Evolutionary conservation across 805 yeast species (phyloP).

Genomic region (Cephaloascus fragrans): DNA sequence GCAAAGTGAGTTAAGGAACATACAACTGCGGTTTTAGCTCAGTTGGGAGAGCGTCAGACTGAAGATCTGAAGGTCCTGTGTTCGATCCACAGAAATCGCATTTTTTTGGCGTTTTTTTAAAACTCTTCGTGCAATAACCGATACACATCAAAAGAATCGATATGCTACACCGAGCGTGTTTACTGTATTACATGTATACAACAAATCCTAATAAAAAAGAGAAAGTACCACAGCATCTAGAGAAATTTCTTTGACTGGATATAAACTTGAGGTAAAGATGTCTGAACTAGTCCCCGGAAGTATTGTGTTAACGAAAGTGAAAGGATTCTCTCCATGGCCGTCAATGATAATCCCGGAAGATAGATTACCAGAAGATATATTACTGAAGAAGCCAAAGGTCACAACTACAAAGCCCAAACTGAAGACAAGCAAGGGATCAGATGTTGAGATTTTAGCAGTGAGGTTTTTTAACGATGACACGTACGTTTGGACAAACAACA

Average conservation of each 20-base stretch:
- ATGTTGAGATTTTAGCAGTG: conserved; percentile 33
- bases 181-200: no score
- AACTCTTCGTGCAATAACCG: no score
- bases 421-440: conserved; percentile 7
- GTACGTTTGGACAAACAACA: conserved; percentile 52
- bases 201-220: no score
- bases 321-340: conserved; percentile 90
- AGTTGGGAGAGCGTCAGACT: conserved; percentile 6
- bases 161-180: no score
- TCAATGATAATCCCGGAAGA: conserved; percentile 63
- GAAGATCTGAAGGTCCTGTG: conserved; percentile 75
- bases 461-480: conserved; percentile 67
- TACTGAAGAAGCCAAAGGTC: conserved; percentile 38
- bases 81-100: conserved; percentile 78
- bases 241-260: no score
- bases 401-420: conserved; percentile 13
- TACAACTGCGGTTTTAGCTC: conserved; percentile 5
- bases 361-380: conserved; percentile 48
- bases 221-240: no score
- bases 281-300: conserved; percentile 4
- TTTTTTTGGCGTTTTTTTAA: no score
- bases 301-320: conserved; percentile 68
- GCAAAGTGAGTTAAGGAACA: no score
- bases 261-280: no score
- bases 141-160: no score